Evolutionary conservation across 2,329 filamentous ascomycete species (phyloP).

Genomic region (Fusarium begoniae): DNA sequence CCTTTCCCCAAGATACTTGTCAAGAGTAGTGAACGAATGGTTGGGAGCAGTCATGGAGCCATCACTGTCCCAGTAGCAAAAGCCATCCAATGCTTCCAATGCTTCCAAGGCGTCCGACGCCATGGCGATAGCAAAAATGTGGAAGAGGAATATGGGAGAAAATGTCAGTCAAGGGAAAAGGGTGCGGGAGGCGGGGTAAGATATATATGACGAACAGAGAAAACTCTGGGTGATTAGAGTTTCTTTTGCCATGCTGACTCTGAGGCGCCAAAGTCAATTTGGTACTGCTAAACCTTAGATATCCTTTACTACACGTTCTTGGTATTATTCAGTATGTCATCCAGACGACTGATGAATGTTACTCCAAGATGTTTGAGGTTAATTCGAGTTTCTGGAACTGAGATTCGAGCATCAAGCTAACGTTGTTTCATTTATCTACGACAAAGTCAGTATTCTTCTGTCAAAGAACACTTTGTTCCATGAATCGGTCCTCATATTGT

Average conservation of each 20-base stretch:
- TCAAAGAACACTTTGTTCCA: background rate
- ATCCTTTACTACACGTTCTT: too few species aligned
- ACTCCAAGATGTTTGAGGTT: background rate
- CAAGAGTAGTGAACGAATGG: fast-evolving
- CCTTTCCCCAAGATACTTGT: too few species aligned
- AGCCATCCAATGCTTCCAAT: background rate
- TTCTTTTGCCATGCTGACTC: background rate
- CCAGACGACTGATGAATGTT: background rate
- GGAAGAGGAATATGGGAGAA: background rate
- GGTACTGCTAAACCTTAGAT: background rate
- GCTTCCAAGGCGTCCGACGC: background rate
- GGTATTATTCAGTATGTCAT: fast-evolving
- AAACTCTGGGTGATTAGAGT: background rate
- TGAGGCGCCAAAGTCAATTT: fast-evolving
- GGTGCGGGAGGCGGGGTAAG: background rate
- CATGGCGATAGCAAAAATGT: background rate
- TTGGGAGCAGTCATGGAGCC: background rate
- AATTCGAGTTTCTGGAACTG: background rate
- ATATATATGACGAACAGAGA: background rate
- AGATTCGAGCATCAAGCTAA: background rate
- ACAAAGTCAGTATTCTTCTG: background rate
- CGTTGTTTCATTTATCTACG: background rate
- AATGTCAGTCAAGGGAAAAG: fast-evolving
- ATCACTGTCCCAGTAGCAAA: background rate
- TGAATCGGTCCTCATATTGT: fast-evolving